Evolutionary conservation across 371 early-diverging fungal genomes (phyloP), one percentile per base, ranked within the genome.

Genomic region (Mucor irregularis): DNA sequence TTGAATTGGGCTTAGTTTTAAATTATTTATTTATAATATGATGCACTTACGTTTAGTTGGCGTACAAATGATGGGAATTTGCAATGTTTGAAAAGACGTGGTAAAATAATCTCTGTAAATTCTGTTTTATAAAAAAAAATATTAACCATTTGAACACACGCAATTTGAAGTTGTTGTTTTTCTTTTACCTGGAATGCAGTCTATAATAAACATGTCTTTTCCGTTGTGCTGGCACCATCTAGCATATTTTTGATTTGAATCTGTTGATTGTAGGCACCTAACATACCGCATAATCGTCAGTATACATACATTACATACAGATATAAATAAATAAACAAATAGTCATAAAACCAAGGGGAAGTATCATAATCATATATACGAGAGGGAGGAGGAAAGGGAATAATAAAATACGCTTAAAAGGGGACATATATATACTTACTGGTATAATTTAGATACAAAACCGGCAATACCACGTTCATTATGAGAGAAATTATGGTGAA

Each of bases 61-160:
- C 81, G 71, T 33, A 80, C 81, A 66, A 80, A 80, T 2, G 81
- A 80, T 26, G 78, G 68, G 50, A 80, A 80, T 68, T 80, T 80
- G 52, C 81, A 80, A 56, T 80, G 81, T 37, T 80, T 80, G 39
- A 80, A 80, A 19, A 70, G 53, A 53, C 70, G 70, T 13, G 81
- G 81, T 39, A 80, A 49, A 8, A 80, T 74, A n/a, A 65, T 61
- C 45, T 74, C 68, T 3, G 81, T 76, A 44, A 80, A 80, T 60
- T 75, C 81, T 77, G 39, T 39, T 19, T 47, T 17, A 14, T 49
- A 53, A 9, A 13, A 24, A 49, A 26, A 34, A 34, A 35, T 35
- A 13, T 24, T 24, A 10, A 38, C 24, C n/a, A n/a, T 49, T 53
- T 28, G 19, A 31, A 21, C 13, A 42, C 17, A 19, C 14, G 1